Conservation (phyloP, 345 rosid genomes). For the Murraya paniculata region DNA sequence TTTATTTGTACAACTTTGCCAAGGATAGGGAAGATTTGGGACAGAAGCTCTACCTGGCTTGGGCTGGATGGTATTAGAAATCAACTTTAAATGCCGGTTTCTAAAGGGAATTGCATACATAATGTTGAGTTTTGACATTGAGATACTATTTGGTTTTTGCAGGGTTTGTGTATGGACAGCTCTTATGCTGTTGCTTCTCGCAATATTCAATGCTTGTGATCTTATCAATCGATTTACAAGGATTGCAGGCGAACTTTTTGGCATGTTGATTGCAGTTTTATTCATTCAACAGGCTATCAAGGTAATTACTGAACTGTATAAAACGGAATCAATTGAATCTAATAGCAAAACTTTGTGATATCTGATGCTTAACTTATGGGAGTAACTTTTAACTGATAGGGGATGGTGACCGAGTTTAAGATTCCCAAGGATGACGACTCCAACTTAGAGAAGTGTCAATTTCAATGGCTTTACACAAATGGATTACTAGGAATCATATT, state of each 20-base stretch:
- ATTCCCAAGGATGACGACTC: conserved; percentile 46
- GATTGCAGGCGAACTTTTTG: conserved; percentile 80
- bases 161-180: conserved; percentile 97
- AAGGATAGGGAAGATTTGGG: conserved; percentile 61
- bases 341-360: background rate
- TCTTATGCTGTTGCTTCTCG: conserved; percentile 60
- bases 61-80: conserved; percentile 69
- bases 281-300: conserved; percentile 85
- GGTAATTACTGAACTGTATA: conserved; percentile 26
- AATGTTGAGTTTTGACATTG: conserved; percentile 1
- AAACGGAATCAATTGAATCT: background rate
- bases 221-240: conserved; percentile 78
- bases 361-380: background rate
- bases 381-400: conserved; percentile 38
- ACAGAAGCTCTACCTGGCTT: conserved; percentile 64
- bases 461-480: conserved; percentile 71
- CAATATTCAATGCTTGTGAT: conserved; percentile 55
- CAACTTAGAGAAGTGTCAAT: conserved; percentile 40
- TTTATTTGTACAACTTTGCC: conserved; percentile 69
- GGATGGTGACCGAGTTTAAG: conserved; percentile 61
- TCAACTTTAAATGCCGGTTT: background rate
- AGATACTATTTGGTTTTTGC: background rate
- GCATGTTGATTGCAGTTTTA: conserved; percentile 73
- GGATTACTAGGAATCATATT: conserved; percentile 73
- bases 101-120: background rate